These are phyloP conservation scores for Cercis canadensis DNA, from an alignment of 306 rosid genomes.

Conservation along the genomic window DNA sequence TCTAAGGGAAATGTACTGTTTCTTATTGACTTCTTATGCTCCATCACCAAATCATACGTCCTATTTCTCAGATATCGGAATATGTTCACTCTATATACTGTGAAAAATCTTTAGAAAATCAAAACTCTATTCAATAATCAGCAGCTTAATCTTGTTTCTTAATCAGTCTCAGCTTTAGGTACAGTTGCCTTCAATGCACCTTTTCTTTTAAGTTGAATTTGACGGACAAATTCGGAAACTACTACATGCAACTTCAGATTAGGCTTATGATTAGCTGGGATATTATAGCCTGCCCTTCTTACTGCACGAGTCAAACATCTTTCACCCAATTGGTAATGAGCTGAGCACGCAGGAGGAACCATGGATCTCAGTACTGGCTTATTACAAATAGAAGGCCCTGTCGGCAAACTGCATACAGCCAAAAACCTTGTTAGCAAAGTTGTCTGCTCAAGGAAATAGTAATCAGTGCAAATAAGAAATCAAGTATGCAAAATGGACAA, in stretches of 20 bases:
- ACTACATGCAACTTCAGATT: slow-evolving; percentile 43
- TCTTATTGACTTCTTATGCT: slow-evolving; percentile 34
- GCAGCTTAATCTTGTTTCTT: slow-evolving; percentile 33
- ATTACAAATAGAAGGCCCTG: slow-evolving; percentile 53
- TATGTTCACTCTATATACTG: slow-evolving; percentile 43
- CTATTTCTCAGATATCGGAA: slow-evolving; percentile 39
- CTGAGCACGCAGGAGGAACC: slow-evolving; percentile 51
- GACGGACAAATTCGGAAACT: slow-evolving; percentile 47
- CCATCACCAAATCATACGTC: slow-evolving; percentile 39
- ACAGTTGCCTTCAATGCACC: slow-evolving; percentile 33
- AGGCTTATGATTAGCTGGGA: slow-evolving; percentile 46
- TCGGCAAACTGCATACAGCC: slow-evolving; percentile 47
- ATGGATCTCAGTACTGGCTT: slow-evolving; percentile 56
- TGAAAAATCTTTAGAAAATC: slow-evolving; percentile 44
- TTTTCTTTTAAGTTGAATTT: slow-evolving; percentile 56
- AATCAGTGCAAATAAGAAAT: slow-evolving; percentile 14
- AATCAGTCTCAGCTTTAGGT: slow-evolving; percentile 40
- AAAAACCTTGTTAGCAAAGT: slow-evolving; percentile 40
- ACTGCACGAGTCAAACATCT: slow-evolving; percentile 54
- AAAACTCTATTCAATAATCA: slow-evolving; percentile 31
- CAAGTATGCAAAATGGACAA: slow-evolving; percentile 2
- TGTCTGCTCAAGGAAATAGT: slow-evolving; percentile 16
- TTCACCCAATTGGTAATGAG: slow-evolving; percentile 52
- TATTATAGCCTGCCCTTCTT: slow-evolving; percentile 46
- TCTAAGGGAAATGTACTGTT: slow-evolving; percentile 11